Evolutionary conservation across 208 protist species (phyloP).

Genomic region (Angomonas deanei): DNA sequence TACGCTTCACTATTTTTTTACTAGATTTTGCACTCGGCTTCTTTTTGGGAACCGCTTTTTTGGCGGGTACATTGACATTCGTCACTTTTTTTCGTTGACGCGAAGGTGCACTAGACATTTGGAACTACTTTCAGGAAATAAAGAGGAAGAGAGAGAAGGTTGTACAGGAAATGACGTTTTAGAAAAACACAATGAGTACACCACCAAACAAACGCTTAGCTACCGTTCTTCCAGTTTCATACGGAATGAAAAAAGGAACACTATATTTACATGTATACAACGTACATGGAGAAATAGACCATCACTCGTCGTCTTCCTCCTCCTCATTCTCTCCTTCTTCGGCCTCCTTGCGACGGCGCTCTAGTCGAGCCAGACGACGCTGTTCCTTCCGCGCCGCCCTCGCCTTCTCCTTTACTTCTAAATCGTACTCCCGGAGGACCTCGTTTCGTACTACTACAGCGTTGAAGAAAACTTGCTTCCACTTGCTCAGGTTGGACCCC

Average conservation of each 20-base stretch:
- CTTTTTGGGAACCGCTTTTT: not conserved
- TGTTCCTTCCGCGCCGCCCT: constrained; percentile 36
- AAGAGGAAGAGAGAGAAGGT: not conserved
- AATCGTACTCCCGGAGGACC: constrained; percentile 60
- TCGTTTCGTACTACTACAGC: constrained; percentile 73
- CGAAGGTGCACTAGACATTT: not conserved
- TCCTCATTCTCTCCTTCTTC: constrained; percentile 15
- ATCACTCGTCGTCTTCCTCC: not conserved
- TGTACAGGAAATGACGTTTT: not conserved
- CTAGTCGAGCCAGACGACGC: constrained; percentile 26
- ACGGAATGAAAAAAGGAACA: not conserved
- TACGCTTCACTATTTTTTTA: not conserved
- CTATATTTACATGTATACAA: constrained; percentile 16
- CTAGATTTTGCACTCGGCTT: not conserved
- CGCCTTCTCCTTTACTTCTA: constrained; percentile 31
- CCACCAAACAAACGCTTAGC: not conserved
- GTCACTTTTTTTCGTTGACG: not conserved
- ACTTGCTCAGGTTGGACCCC: constrained; percentile 66
- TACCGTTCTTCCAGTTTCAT: not conserved
- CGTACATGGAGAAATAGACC: not conserved
- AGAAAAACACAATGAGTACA: not conserved
- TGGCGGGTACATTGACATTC: not conserved
- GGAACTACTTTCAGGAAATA: not conserved
- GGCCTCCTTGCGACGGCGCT: constrained; percentile 27
- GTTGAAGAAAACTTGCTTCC: constrained; percentile 56